Percentiles rank a stretch among this genome's conserved stretches.
Evolutionary conservation across 371 early-diverging fungal species (phyloP).

Genomic region (Actinomortierella wolfii): DNA sequence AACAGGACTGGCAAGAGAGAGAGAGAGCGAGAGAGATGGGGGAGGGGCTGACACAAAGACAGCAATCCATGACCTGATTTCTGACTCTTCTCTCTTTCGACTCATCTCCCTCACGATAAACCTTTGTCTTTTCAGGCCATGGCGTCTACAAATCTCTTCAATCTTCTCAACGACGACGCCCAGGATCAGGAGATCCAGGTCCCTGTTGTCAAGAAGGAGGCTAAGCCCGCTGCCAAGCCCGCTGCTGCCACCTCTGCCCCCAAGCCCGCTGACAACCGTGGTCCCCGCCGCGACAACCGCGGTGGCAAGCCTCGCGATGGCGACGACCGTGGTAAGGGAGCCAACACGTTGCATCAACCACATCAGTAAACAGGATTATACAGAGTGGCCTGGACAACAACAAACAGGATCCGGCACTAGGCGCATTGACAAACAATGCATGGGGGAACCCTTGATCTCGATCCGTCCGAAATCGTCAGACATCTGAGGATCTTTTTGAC

Average conservation of each 20-base stretch:
- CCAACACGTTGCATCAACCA: too few relatives aligned
- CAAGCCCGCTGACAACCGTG: constrained; percentile 46
- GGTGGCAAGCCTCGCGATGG: constrained; percentile 43
- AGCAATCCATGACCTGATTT: neutral
- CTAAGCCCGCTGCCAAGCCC: constrained; percentile 31
- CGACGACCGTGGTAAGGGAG: constrained; percentile 29
- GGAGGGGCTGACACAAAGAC: too few relatives aligned
- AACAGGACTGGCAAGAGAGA: too few relatives aligned
- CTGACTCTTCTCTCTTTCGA: neutral
- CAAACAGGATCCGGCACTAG: too few relatives aligned
- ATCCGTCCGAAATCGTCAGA: neutral
- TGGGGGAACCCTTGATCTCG: constrained; percentile 22
- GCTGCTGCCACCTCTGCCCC: constrained; percentile 32
- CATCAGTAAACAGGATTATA: too few relatives aligned
- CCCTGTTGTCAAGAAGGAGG: constrained; percentile 48
- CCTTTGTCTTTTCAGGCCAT: constrained; percentile 23
- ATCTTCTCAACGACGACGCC: constrained; percentile 51
- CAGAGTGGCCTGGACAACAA: too few relatives aligned
- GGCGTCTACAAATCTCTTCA: constrained; percentile 49
- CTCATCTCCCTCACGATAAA: neutral
- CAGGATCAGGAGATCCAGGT: constrained; percentile 48
- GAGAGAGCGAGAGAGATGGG: too few relatives aligned
- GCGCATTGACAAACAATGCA: neutral
- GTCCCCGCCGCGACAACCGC: constrained; percentile 44
- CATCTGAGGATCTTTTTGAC: too few relatives aligned